phyloP scores from a whole-genome alignment of 768 basidiomycete genomes.

The Kwoniella sp. region DNA sequence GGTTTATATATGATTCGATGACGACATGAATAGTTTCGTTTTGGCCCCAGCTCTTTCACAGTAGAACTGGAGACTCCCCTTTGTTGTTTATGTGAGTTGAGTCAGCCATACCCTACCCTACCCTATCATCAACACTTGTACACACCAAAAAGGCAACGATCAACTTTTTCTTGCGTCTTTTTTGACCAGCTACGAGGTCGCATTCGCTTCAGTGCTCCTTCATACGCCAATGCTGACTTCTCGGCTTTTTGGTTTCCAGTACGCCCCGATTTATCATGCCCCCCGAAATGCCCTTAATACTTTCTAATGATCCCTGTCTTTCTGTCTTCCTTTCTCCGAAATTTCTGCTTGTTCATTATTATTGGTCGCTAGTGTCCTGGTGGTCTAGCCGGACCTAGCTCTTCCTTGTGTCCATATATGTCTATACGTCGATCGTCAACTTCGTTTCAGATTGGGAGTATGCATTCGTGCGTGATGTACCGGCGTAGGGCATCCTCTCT shows the following conservation, averaged over 20 bases:
- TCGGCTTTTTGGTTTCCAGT: background rate
- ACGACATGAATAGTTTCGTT: too few relatives aligned
- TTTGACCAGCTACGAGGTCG: too few relatives aligned
- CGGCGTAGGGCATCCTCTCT: too few relatives aligned
- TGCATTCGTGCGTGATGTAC: background rate
- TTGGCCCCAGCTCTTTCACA: too few relatives aligned
- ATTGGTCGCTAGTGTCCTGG: too few relatives aligned
- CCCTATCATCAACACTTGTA: too few relatives aligned
- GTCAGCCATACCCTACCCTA: too few relatives aligned
- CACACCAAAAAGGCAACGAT: too few relatives aligned
- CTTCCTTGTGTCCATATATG: background rate
- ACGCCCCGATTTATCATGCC: background rate
- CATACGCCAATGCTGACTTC: background rate
- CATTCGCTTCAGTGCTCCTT: too few relatives aligned
- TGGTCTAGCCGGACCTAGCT: background rate
- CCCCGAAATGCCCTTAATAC: background rate
- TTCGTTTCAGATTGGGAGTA: background rate
- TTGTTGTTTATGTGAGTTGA: conserved; percentile 11
- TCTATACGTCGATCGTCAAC: background rate
- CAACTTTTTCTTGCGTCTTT: too few relatives aligned
- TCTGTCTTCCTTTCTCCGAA: background rate
- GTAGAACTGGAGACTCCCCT: background rate
- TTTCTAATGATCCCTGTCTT: background rate
- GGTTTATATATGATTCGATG: too few relatives aligned
- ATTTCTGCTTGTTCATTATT: background rate